phyloP scores from a whole-genome alignment of 1,284 basidiomycete genomes.

The Filobasidium uniguttulatum region DNA sequence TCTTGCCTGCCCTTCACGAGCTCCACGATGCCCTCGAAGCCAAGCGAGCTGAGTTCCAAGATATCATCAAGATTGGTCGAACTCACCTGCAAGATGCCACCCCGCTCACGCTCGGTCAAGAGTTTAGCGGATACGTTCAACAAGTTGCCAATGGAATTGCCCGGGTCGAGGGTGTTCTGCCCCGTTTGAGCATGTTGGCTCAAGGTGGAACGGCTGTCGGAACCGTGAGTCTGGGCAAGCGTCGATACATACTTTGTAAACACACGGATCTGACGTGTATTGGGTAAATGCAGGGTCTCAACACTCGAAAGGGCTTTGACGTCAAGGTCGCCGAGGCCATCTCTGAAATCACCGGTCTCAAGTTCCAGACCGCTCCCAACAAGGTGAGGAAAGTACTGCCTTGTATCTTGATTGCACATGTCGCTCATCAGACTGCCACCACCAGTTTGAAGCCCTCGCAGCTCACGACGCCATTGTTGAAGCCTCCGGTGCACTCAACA shows the following conservation, averaged over 20 bases:
- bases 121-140: constrained; percentile 96
- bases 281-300: constrained; percentile 57
- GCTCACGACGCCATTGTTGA: constrained; percentile 95
- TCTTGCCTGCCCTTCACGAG: constrained; percentile 75
- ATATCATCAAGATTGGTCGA: constrained; percentile 97
- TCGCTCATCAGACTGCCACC: neutral
- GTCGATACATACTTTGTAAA: constrained; percentile 1
- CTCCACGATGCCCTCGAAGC: constrained; percentile 69
- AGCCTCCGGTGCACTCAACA: constrained; percentile 90
- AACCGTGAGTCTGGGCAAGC: constrained; percentile 48
- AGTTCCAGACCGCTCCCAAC: constrained; percentile 95
- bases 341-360: constrained; percentile 74
- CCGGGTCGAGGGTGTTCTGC: constrained; percentile 67
- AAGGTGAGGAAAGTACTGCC: constrained; percentile 47
- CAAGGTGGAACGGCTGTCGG: constrained; percentile 99
- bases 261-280: neutral
- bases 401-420: neutral
- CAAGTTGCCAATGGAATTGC: constrained; percentile 85
- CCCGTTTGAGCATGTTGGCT: constrained; percentile 77
- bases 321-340: constrained; percentile 86
- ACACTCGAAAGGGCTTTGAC: constrained; percentile 95
- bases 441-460: constrained; percentile 91
- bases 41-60: constrained; percentile 66
- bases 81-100: constrained; percentile 98
- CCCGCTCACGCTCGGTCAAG: constrained; percentile 92